Base-by-base conservation (phyloP, 2,329 filamentous ascomycete species). In the Orbilia blumenaviensis region DNA sequence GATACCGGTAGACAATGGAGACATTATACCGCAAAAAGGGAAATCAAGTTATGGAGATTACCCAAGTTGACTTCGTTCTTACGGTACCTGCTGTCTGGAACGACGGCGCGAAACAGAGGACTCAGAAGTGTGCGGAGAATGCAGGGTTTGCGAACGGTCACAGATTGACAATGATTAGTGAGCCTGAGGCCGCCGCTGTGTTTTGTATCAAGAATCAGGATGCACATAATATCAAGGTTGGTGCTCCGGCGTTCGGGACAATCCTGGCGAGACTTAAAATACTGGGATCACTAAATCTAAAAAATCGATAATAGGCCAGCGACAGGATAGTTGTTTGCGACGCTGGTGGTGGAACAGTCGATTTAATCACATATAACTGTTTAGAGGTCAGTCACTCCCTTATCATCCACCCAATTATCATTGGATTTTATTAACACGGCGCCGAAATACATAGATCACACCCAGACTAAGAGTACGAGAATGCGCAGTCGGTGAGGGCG, bases 21-120 rank as follows among this genome's bases (percentile, higher is more conserved):
- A 69, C 64, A 12, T 25, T 76, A 32, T 54, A 76, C 50, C 56
- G 72, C 14, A 76, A 69, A 27, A 76, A 76, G 34, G 72, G 72
- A 27, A 58, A 36, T 14, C 56, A 63, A 23, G 23, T 76, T 52
- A 76, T 76, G 72, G 72, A 69, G 29, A 68, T 76, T 29, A 76
- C 72, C 8, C 56, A 58, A 80, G 89, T 93, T 48, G 89, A 93
- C 73, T 93, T 92, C 80, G 91, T 94, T 44, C 85, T 94, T 66
- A 94, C 92, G 0, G 92, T 91, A 56, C 92, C 92, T 4, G 92
- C 92, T 8, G 91, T 94, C 5, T 94, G 92, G 92, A 91, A 89
- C 27, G 92, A 94, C 81, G 88, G 90, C 0, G 92, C 92, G 14
- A 94, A 94, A 23, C 72, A 76, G 52, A 56, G 64, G 60, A 76